These are phyloP conservation scores for Lachancea sp. DNA, from an alignment of 805 yeast species.

Conservation along the genomic window DNA sequence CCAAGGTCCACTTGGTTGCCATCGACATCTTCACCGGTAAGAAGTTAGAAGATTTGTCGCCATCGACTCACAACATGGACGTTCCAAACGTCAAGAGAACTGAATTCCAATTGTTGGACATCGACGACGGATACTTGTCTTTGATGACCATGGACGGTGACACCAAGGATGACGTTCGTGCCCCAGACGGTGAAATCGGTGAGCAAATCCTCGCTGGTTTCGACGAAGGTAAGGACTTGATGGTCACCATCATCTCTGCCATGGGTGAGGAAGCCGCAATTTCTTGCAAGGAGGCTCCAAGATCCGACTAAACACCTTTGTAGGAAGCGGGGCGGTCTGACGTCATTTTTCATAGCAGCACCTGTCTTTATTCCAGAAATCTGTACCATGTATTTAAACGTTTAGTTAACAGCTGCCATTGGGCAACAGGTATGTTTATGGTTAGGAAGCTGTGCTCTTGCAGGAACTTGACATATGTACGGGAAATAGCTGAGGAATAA, in stretches of 20 bases:
- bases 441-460: too few species aligned
- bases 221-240: conserved; percentile 96
- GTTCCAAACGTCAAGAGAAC: conserved; percentile 96
- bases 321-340: conserved; percentile 3
- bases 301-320: conserved; percentile 33
- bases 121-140: conserved; percentile 95
- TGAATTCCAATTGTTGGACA: conserved; percentile 95
- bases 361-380: conserved; percentile 11
- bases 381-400: conserved; percentile 12
- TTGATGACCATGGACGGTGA: conserved; percentile 97
- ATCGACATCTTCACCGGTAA: conserved; percentile 98
- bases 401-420: conserved; percentile 7
- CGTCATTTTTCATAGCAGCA: neutral
- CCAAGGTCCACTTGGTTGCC: conserved; percentile 99
- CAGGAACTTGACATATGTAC: too few species aligned
- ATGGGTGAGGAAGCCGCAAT: conserved; percentile 99
- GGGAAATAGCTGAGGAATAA: too few species aligned
- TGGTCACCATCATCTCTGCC: conserved; percentile 94
- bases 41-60: conserved; percentile 99
- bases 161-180: conserved; percentile 98
- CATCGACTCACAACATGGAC: conserved; percentile 99
- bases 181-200: conserved; percentile 98
- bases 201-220: conserved; percentile 85
- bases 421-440: conserved; percentile 9
- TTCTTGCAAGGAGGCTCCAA: conserved; percentile 98